Evolutionary conservation across 106 monocot genomes (phyloP).

Genomic region (Dioscorea dumetorum): DNA sequence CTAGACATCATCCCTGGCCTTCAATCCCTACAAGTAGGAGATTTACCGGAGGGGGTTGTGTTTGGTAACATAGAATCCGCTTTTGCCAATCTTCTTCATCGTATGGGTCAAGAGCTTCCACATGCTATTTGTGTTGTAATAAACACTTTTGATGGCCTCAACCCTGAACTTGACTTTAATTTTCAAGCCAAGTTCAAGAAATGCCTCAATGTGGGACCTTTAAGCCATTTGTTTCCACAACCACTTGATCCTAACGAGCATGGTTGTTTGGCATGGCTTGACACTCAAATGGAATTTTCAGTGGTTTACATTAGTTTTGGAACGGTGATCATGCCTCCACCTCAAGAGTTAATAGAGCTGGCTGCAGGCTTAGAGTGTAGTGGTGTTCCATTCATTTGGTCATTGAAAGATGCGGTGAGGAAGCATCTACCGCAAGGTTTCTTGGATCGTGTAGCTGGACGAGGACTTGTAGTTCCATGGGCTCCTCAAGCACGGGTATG

Average conservation of each 20-base stretch:
- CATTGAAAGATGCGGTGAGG: constrained; percentile 23
- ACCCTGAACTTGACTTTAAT: constrained; percentile 8
- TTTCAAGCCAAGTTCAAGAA: constrained; percentile 20
- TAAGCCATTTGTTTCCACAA: constrained; percentile 24
- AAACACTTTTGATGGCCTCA: constrained; percentile 51
- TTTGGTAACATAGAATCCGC: constrained; percentile 18
- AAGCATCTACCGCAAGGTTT: constrained; percentile 29
- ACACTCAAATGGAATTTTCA: constrained; percentile 10
- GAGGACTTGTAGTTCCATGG: constrained; percentile 41
- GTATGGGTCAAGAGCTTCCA: constrained; percentile 33
- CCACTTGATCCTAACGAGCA: not conserved
- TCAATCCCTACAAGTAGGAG: constrained; percentile 30
- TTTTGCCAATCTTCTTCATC: constrained; percentile 29
- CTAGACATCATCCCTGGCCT: constrained; percentile 49
- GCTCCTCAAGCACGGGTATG: constrained; percentile 33
- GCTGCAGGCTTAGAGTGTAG: constrained; percentile 40
- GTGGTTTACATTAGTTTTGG: constrained; percentile 59
- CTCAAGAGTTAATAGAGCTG: constrained; percentile 26
- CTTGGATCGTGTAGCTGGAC: constrained; percentile 13
- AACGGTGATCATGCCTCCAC: constrained; percentile 13
- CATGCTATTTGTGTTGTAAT: constrained; percentile 30
- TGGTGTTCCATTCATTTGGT: constrained; percentile 50
- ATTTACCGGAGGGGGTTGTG: constrained; percentile 57
- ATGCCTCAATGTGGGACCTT: constrained; percentile 40
- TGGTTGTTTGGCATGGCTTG: constrained; percentile 56